Base-by-base conservation (phyloP, 371 early-diverging fungal genomes). In the Mucor circinelloides region DNA sequence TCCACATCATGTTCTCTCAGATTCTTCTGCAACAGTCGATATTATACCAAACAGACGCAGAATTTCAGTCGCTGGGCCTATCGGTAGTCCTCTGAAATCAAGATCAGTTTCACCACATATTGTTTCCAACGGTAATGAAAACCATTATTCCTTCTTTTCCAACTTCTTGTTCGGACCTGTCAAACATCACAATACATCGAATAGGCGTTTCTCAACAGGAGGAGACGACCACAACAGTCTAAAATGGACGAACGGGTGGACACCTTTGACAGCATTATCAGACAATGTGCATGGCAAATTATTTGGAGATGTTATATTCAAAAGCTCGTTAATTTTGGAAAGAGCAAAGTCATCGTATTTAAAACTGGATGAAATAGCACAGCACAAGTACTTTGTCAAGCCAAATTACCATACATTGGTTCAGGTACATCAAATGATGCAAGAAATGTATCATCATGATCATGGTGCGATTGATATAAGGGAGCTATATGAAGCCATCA, bases 271-370 rank as follows among this genome's bases (percentile, higher is more conserved):
- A 12, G 55, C 71, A 31, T 57, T 78, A 40, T 78, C 78, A 21
- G 77, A 80, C 23, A 64, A 71, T 64, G 80, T 80, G 4, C 80
- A 76, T 32, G 77, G 64, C 27, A 71, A 73, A 54, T 48, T 81
- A 12, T 81, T 81, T 61, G 74, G 75, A 3, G 81, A 81, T 67
- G 77, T 71, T 6, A 52, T 78, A 67, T 77, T 80, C 46, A 38
- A 74, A 23, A 67, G 40, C 34, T 54, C 60, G n/a, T 12, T 70
- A 3, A 68, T 81, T 5, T 25, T 81, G 9, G 79, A 79, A 50
- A 63, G 76, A 46, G 74, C 77, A 6, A 67, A 63, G 42, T 46
- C 65, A 7, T 77, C 77, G 0, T 81, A 81, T 65, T 23, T 64
- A 23, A 77, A 76, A 40, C 59, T 81, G 36, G 69, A 77, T 52